Conservation (phyloP, 371 early-diverging fungal species). For the Catenaria anguillulae region DNA sequence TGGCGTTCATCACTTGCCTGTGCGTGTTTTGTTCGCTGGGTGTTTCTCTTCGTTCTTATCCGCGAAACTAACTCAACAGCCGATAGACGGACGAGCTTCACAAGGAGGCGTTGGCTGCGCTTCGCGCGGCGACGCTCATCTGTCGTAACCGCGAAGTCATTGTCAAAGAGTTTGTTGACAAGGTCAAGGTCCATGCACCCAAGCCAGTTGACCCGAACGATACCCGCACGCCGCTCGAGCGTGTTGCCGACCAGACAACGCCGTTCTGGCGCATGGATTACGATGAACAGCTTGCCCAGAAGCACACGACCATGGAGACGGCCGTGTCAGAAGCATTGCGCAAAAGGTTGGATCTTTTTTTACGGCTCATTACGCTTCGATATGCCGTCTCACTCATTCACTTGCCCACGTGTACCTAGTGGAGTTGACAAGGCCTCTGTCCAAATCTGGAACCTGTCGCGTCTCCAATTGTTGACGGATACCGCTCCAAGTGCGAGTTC, state of each 20-base stretch:
- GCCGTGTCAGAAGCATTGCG: conserved; percentile 14
- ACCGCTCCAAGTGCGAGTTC: conserved; percentile 72
- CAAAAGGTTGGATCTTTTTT: conserved; percentile 5
- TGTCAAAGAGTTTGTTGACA: neutral
- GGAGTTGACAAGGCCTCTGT: no score
- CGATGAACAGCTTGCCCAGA: conserved; percentile 24
- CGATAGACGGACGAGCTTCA: neutral
- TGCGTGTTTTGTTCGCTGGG: conserved; percentile 27
- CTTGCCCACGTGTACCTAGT: no score
- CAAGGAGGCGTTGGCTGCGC: neutral
- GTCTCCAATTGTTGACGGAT: conserved; percentile 48
- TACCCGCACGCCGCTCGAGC: conserved; percentile 1
- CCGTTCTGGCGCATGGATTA: conserved; percentile 18
- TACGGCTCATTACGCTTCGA: no score
- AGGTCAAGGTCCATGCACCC: neutral
- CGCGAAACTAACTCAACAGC: neutral
- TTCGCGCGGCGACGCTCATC: neutral
- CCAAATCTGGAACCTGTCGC: conserved; percentile 20
- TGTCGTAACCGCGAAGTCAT: neutral
- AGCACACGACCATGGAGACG: conserved; percentile 13
- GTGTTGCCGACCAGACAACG: conserved; percentile 3
- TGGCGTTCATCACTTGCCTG: conserved; percentile 27
- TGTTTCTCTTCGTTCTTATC: conserved; percentile 13
- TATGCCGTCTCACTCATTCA: no score
- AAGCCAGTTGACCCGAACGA: neutral